Evolutionary conservation across 2,329 filamentous ascomycete species (phyloP).

Genomic region (Ophiostoma piceae): DNA sequence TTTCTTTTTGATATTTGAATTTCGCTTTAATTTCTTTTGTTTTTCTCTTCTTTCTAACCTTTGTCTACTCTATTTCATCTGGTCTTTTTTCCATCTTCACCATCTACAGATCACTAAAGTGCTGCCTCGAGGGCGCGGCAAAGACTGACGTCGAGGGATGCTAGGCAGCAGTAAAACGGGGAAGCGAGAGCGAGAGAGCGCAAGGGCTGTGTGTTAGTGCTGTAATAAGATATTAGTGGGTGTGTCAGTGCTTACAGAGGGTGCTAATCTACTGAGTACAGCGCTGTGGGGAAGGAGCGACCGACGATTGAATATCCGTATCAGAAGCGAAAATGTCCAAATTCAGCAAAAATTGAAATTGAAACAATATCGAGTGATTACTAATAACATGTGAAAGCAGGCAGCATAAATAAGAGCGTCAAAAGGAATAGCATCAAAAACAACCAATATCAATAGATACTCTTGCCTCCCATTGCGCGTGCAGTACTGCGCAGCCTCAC

Average conservation of each 20-base stretch:
- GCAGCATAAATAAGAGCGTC: not conserved
- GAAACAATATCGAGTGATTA: not conserved
- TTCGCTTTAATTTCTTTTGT: not conserved
- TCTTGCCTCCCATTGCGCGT: conserved; percentile 8
- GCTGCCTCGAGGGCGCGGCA: not conserved
- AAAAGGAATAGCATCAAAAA: not conserved
- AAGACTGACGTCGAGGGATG: conserved; percentile 7
- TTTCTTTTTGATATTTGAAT: not conserved
- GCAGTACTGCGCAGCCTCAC: conserved; percentile 6
- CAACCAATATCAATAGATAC: not conserved
- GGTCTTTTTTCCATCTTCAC: not conserved
- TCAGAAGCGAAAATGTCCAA: not conserved
- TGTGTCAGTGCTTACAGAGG: not conserved
- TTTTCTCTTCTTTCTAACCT: not conserved
- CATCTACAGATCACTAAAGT: not conserved
- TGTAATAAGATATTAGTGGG: no score
- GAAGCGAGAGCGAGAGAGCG: not conserved
- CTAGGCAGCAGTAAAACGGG: conserved; percentile 10
- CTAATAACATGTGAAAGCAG: not conserved
- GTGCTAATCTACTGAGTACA: no score
- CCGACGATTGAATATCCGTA: not conserved
- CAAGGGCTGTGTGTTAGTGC: not conserved
- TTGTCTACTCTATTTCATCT: not conserved
- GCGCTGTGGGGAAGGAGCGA: conserved; percentile 8
- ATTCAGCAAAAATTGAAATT: no score